These are phyloP conservation scores for Mycena albidolilacea DNA, from an alignment of 768 basidiomycete genomes.

Conservation along the genomic window DNA sequence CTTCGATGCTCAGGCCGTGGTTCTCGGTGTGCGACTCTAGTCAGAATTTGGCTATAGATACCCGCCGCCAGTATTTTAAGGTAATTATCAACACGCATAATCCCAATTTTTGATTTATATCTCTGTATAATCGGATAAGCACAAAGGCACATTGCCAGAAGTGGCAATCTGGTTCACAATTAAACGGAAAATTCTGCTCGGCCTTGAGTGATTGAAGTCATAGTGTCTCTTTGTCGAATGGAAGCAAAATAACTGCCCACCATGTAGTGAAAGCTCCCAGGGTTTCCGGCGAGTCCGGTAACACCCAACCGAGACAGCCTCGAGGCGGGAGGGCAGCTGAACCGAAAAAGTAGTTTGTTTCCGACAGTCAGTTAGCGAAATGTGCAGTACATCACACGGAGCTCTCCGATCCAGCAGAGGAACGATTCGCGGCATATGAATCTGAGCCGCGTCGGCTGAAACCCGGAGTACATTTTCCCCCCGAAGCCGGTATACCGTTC, in stretches of 20 bases:
- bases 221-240: no score
- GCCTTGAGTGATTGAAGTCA: not conserved
- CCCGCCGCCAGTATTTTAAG: not conserved
- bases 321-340: no score
- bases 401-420: not conserved
- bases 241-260: no score
- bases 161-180: constrained; percentile 2
- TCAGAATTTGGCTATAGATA: constrained; percentile 9
- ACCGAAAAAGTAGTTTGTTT: no score
- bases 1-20: constrained; percentile 3
- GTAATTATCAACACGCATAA: constrained; percentile 1
- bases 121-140: constrained; percentile 1
- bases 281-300: no score
- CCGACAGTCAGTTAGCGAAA: no score
- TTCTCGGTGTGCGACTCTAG: constrained; percentile 4
- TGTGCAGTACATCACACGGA: not conserved
- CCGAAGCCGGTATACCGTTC: constrained; percentile 2
- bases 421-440: not conserved
- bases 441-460: not conserved
- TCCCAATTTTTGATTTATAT: constrained; percentile 3
- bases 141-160: constrained; percentile 9
- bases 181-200: not conserved
- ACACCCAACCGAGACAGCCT: no score
- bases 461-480: not conserved
- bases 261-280: no score